Base-by-base conservation (phyloP, 257 asterid species). In the Solanum bulbocastanum region DNA sequence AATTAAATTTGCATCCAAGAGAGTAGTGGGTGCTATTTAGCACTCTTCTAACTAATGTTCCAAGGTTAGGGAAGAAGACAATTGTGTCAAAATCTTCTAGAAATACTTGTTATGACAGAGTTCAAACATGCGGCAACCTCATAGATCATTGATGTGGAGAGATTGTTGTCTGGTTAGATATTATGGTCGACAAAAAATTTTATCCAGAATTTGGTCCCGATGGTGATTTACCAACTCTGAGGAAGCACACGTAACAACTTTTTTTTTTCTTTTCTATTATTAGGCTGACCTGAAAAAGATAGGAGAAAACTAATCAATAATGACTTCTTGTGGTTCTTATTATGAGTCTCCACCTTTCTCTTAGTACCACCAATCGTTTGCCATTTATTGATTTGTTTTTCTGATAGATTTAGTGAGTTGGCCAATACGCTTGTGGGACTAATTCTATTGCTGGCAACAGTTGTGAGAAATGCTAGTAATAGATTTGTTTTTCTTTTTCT, bases 141-240 rank as follows among this genome's bases (percentile, higher is more conserved):
- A 27, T 46, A 81, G 85, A 30, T 27, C 27, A 44, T 81, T 46
- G 85, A 81, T 81, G 85, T 46, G 40, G 39, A 81, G 85, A 81
- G 40, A 49, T 81, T 52, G 14, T 68, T 87, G 65, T 66, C 32
- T 69, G 66, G 32, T 42, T 87, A 27, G 87, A 71, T 88, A 73
- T 87, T 84, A 23, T 87, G 90, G 85, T 87, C 81, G 92, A 88
- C 91, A 89, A 82, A 42, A 68, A 75, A 33, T 91, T 86, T 86
- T 76, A 52, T 81, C 83, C 85, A 23, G 71, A 62, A 52, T 87
- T 79, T 88, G 86, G 73, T 76, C 83, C 86, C 4, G 95, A 93
- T 90, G 87, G 89, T 39, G 94, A 92, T 92, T 86, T 92, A 35
- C 90, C 86, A 72, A 71, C 83, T 75, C 81, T 89, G 87, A 44